Evolutionary conservation across 2,329 filamentous ascomycete species (phyloP).

Genomic region (Amesomyces nigricolor): DNA sequence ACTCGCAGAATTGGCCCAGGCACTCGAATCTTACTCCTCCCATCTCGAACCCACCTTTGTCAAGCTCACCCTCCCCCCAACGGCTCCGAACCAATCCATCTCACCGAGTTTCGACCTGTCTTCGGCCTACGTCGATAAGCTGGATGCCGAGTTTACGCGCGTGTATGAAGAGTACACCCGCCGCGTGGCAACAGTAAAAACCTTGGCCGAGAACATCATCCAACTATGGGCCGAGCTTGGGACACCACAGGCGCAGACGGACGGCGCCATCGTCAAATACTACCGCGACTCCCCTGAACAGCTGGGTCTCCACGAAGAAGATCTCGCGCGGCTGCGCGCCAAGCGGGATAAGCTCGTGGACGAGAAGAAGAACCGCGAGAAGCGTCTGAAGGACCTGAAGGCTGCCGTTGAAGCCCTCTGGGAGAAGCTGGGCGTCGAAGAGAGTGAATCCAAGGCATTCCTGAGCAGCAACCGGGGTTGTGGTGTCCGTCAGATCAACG

Average conservation of each 20-base stretch:
- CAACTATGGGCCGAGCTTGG: constrained; percentile 94
- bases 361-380: constrained; percentile 64
- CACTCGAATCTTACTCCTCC: constrained; percentile 91
- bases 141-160: constrained; percentile 86
- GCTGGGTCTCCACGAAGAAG: constrained; percentile 83
- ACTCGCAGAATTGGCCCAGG: constrained; percentile 76
- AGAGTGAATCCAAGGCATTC: constrained; percentile 78
- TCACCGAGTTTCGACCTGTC: constrained; percentile 90
- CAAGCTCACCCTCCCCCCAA: constrained; percentile 77
- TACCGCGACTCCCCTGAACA: constrained; percentile 91
- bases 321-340: constrained; percentile 64
- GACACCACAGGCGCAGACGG: constrained; percentile 88
- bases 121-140: constrained; percentile 73
- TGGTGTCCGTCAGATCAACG: constrained; percentile 85
- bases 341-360: constrained; percentile 79
- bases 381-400: constrained; percentile 58
- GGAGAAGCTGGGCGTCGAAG: constrained; percentile 80
- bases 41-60: constrained; percentile 90
- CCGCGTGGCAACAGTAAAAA: constrained; percentile 69
- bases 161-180: constrained; percentile 96
- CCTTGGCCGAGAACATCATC: constrained; percentile 77
- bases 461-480: constrained; percentile 83
- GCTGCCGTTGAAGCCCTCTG: constrained; percentile 77
- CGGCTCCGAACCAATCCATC: constrained; percentile 66
- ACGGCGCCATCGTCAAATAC: constrained; percentile 78